phyloP scores from a whole-genome alignment of 352 stramenopile species.

The Discostella stelligera region DNA sequence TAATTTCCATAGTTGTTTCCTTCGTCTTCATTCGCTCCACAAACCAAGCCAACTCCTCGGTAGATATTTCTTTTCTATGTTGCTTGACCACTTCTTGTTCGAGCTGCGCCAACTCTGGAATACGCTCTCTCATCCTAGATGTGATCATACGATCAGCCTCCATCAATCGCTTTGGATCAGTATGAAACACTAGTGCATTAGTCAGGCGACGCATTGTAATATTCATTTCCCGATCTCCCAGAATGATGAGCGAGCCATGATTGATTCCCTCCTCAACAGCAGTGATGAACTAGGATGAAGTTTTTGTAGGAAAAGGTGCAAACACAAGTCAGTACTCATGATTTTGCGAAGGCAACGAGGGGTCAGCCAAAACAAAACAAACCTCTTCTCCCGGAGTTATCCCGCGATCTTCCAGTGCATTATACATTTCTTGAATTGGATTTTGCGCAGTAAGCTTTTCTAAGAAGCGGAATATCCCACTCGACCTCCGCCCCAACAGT shows the following conservation, averaged over 20 bases:
- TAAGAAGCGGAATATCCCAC: slow-evolving; percentile 15
- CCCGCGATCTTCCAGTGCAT: slow-evolving; percentile 32
- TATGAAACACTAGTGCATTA: slow-evolving; percentile 35
- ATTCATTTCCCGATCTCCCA: slow-evolving; percentile 36
- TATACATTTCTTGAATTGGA: slow-evolving; percentile 46
- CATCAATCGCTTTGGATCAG: slow-evolving; percentile 32
- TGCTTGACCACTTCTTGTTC: slow-evolving; percentile 19
- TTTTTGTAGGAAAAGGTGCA: neutral
- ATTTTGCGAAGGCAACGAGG: neutral
- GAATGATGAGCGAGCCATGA: slow-evolving; percentile 30
- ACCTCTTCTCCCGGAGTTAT: slow-evolving; percentile 40
- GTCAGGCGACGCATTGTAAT: slow-evolving; percentile 28
- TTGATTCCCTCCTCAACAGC: slow-evolving; percentile 39
- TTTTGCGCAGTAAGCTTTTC: slow-evolving; percentile 31
- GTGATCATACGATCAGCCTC: slow-evolving; percentile 37
- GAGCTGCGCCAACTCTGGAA: slow-evolving; percentile 31
- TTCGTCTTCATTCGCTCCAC: slow-evolving; percentile 46
- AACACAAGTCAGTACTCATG: neutral
- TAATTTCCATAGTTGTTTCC: slow-evolving; percentile 33
- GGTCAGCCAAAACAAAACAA: neutral
- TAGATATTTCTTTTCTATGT: slow-evolving; percentile 26
- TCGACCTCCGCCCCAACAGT: slow-evolving; percentile 14
- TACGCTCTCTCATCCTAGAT: slow-evolving; percentile 26
- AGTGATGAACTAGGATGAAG: slow-evolving; percentile 33
- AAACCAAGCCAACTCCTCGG: slow-evolving; percentile 30